These are phyloP conservation scores for Luzula sylvatica DNA, from an alignment of 176 grass and related monocot genomes.

Conservation along the genomic window DNA sequence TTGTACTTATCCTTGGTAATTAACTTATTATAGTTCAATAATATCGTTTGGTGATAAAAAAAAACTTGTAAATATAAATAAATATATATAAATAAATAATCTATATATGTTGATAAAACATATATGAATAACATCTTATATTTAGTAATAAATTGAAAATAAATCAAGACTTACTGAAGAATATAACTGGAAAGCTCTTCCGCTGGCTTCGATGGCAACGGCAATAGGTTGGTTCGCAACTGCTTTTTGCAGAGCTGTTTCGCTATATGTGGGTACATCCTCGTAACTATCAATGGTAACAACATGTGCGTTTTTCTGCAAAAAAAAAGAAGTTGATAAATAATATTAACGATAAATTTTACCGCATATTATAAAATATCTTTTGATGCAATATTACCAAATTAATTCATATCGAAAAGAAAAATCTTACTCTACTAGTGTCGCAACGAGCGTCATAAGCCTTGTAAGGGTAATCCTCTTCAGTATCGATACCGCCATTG, in stretches of 20 bases:
- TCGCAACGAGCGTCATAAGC: slow-evolving; percentile 39
- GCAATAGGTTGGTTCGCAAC: slow-evolving; percentile 65
- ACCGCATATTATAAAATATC: too few relatives aligned
- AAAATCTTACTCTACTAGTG: slow-evolving; percentile 37
- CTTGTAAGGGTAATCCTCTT: slow-evolving; percentile 67
- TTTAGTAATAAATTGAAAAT: neutral
- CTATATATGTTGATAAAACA: neutral
- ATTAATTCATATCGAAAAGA: neutral
- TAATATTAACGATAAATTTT: neutral
- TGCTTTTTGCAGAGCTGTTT: slow-evolving; percentile 62
- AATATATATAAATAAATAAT: neutral
- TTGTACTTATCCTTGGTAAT: too few relatives aligned
- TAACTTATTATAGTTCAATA: too few relatives aligned
- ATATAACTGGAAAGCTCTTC: slow-evolving; percentile 70
- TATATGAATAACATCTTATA: neutral
- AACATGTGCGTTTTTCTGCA: slow-evolving; percentile 74
- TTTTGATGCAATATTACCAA: neutral
- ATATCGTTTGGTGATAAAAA: too few relatives aligned
- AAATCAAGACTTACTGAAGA: slow-evolving; percentile 33
- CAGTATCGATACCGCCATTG: slow-evolving; percentile 56
- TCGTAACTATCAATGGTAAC: slow-evolving; percentile 62
- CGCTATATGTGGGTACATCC: slow-evolving; percentile 49
- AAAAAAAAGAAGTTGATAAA: neutral
- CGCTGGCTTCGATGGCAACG: slow-evolving; percentile 67
- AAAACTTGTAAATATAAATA: too few relatives aligned